Evolutionary conservation across 2,329 filamentous ascomycete species (phyloP).

Genomic region (Fusarium pseudonygamai): DNA sequence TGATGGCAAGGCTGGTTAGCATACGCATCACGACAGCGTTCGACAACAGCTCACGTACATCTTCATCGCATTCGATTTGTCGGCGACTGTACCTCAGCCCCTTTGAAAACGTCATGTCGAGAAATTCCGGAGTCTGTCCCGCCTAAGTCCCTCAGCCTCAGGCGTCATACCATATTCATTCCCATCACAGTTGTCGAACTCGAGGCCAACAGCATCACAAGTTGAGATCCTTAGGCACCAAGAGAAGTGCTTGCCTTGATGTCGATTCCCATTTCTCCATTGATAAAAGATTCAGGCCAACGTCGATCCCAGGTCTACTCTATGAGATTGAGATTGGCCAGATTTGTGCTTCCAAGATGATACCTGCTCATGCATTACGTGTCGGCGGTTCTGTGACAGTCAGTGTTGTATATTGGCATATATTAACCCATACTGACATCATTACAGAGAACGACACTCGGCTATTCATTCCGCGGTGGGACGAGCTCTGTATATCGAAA

Average conservation of each 20-base stretch:
- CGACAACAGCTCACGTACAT: rapidly evolving
- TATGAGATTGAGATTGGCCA: neutral
- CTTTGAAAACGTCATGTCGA: neutral
- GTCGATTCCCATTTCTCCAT: neutral
- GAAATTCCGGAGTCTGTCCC: too few species aligned
- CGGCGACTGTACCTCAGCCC: rapidly evolving
- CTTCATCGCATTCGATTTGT: neutral
- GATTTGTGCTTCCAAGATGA: neutral
- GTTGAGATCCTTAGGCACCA: constrained; percentile 84
- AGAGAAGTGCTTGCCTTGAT: neutral
- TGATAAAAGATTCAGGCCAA: neutral
- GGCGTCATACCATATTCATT: constrained; percentile 64
- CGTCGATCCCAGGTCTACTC: neutral
- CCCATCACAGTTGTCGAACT: constrained; percentile 95
- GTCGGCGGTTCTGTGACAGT: too few species aligned
- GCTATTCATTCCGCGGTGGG: too few species aligned
- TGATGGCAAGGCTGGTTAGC: neutral
- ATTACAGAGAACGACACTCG: too few species aligned
- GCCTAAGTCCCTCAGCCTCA: too few species aligned
- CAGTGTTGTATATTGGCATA: too few species aligned
- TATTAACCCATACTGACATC: too few species aligned
- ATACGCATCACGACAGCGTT: neutral
- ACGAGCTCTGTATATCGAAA: too few species aligned
- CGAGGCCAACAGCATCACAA: constrained; percentile 87
- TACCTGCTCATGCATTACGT: too few species aligned